Base-by-base conservation (phyloP, 148 eudicot genomes). In the Gaultheria prostrata region DNA sequence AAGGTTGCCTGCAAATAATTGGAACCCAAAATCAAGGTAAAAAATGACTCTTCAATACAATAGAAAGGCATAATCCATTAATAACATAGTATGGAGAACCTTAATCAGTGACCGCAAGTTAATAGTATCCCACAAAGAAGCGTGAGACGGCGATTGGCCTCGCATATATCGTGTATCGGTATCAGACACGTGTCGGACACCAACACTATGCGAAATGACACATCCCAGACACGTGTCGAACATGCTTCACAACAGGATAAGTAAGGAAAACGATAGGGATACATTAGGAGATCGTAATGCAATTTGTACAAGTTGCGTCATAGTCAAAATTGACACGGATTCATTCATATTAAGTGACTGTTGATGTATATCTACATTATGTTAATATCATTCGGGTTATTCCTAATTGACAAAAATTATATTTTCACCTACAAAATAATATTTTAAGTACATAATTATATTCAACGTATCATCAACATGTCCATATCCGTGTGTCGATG, bases 1-100 rank as follows among this genome's bases (percentile, higher is more conserved):
- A 92, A 97, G 83, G 93, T 86, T 72, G 92, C 95, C 99, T 97
- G 98, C 85, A 87, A 83, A 85, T 75, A 83, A 80, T 63, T 54
- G 61, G 3, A 80, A 79, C 18, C 56, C 57, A 76, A 3, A 21
- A 50, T 50, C 43, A 46, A 48, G 46, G 43, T 49, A 45, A 84
- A 80, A 80, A 43, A 24, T 14, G 24, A 33, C 45, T 12, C 11
- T 6, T 71, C 10, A 30, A 82, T n/a, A 15, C 20, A 13, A 48
- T 10, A 26, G 15, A 72, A 20, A 39, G 1, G n/a, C 21, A 76
- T 78, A 56, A 78, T 9, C n/a, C 8, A 33, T 20, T 14, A 18
- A 28, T 1, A 6, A 20, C 43, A 67, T 50, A 32, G 6, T 24
- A 71, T 65, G 61, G 30, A 33, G 17, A 30, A 46, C 39, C 65